These are phyloP conservation scores for Albugo laibachii DNA, from an alignment of 352 stramenopile species.

Conservation along the genomic window DNA sequence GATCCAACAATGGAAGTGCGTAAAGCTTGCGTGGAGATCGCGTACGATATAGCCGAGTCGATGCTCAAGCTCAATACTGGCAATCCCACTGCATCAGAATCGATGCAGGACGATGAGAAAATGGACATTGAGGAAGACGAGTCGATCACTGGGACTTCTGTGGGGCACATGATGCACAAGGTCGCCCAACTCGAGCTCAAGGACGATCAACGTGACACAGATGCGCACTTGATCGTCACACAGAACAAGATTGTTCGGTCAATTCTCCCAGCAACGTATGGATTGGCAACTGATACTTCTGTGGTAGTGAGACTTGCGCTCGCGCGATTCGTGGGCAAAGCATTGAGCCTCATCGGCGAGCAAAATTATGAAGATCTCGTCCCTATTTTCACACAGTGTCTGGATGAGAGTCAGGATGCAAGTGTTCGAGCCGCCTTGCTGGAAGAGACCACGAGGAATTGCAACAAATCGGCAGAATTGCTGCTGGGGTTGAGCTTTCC, in stretches of 20 bases:
- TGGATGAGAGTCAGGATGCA: conserved; percentile 63
- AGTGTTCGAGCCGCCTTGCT: conserved; percentile 57
- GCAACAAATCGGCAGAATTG: conserved; percentile 37
- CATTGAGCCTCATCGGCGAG: conserved; percentile 37
- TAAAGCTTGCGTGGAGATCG: conserved; percentile 38
- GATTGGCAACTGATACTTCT: conserved; percentile 51
- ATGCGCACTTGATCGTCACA: conserved; percentile 26
- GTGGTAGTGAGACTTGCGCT: conserved; percentile 53
- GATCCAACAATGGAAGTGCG: conserved; percentile 77
- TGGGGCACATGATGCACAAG: neutral
- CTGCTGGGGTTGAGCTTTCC: conserved; percentile 50
- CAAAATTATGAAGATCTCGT: conserved; percentile 64
- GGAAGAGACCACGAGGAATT: conserved; percentile 66
- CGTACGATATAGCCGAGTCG: conserved; percentile 39
- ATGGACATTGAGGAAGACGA: neutral
- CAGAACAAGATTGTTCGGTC: conserved; percentile 67
- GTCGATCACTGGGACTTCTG: neutral
- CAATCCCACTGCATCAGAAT: neutral
- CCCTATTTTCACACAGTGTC: conserved; percentile 62
- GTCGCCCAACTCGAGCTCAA: neutral
- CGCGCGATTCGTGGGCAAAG: conserved; percentile 54
- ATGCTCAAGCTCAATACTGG: conserved; percentile 24
- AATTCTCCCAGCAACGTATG: conserved; percentile 57
- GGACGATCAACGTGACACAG: conserved; percentile 1
- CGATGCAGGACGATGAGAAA: neutral